Percentiles rank a stretch among this genome's conserved stretches.
Conservation (phyloP, 805 yeast genomes). For the Cyberlindnera mycetangii region DNA sequence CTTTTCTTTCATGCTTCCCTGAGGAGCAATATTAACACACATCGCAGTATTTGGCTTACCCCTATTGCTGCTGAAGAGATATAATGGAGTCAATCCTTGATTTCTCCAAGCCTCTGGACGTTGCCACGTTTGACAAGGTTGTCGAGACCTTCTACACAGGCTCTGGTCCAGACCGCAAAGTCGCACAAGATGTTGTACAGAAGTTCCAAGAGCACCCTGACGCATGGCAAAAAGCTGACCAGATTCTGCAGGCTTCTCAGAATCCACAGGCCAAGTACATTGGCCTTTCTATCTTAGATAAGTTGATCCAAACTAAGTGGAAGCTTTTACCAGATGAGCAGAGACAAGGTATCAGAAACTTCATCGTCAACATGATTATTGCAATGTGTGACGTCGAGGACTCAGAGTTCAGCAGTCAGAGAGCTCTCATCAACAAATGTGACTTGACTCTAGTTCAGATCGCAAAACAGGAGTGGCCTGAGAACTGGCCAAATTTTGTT, state of each 20-base stretch:
- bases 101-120: constrained; percentile 80
- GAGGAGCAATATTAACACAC: neutral
- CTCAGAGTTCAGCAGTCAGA: constrained; percentile 61
- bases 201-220: constrained; percentile 92
- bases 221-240: constrained; percentile 93
- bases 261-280: constrained; percentile 90
- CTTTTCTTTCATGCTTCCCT: neutral
- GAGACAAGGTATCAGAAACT: constrained; percentile 89
- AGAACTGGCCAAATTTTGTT: constrained; percentile 95
- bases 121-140: constrained; percentile 72
- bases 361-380: constrained; percentile 90
- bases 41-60: neutral
- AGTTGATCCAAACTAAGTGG: constrained; percentile 90
- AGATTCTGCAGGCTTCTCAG: constrained; percentile 71
- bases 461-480: constrained; percentile 98
- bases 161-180: constrained; percentile 60
- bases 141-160: constrained; percentile 85
- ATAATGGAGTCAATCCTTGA: constrained; percentile 85
- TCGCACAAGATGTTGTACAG: constrained; percentile 69
- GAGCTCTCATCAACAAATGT: constrained; percentile 85
- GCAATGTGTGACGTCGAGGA: constrained; percentile 88
- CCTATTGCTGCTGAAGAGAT: neutral
- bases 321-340: constrained; percentile 86
- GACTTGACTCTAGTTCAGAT: constrained; percentile 92
- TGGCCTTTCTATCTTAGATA: constrained; percentile 87